Percentiles rank a stretch among this genome's conserved stretches.
Evolutionary conservation across 352 stramenopile species (phyloP).

Genomic region (Peronospora farinosa): DNA sequence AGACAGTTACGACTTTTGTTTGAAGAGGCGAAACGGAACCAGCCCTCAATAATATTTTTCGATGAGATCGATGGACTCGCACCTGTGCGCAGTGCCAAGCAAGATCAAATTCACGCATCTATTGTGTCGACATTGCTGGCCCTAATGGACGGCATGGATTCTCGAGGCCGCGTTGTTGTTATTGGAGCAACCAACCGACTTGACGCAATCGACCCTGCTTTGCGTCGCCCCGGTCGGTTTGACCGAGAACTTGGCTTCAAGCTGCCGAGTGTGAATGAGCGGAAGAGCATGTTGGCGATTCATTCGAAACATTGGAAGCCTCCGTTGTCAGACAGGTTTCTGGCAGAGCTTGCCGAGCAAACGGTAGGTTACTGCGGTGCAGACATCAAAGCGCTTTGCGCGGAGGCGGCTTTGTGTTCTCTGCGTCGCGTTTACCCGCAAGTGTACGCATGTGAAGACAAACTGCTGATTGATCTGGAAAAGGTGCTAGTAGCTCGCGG

Average conservation of each 20-base stretch:
- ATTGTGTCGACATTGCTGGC: slow-evolving; percentile 91
- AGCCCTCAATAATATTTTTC: slow-evolving; percentile 94
- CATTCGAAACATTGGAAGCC: slow-evolving; percentile 87
- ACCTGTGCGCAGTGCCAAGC: slow-evolving; percentile 87
- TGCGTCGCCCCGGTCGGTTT: slow-evolving; percentile 91
- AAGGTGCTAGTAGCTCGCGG: slow-evolving; percentile 66
- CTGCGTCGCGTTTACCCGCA: slow-evolving; percentile 81
- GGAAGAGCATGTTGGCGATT: slow-evolving; percentile 84
- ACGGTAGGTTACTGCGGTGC: slow-evolving; percentile 88
- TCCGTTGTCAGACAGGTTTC: slow-evolving; percentile 43
- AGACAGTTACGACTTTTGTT: slow-evolving; percentile 87
- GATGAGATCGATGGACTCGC: slow-evolving; percentile 92
- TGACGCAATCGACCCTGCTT: slow-evolving; percentile 91
- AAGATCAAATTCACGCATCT: slow-evolving; percentile 91
- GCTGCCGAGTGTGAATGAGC: slow-evolving; percentile 74
- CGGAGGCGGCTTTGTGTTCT: slow-evolving; percentile 86
- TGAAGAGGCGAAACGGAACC: slow-evolving; percentile 83
- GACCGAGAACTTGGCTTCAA: slow-evolving; percentile 89
- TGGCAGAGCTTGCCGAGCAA: slow-evolving; percentile 72
- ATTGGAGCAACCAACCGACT: slow-evolving; percentile 97
- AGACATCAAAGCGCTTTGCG: slow-evolving; percentile 88
- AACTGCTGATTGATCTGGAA: slow-evolving; percentile 66
- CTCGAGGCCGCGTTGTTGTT: slow-evolving; percentile 91
- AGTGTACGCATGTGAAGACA: slow-evolving; percentile 78
- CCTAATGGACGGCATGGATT: slow-evolving; percentile 89